These are phyloP conservation scores for Fragaria ananassa DNA, from an alignment of 306 rosid species.

Conservation along the genomic window DNA sequence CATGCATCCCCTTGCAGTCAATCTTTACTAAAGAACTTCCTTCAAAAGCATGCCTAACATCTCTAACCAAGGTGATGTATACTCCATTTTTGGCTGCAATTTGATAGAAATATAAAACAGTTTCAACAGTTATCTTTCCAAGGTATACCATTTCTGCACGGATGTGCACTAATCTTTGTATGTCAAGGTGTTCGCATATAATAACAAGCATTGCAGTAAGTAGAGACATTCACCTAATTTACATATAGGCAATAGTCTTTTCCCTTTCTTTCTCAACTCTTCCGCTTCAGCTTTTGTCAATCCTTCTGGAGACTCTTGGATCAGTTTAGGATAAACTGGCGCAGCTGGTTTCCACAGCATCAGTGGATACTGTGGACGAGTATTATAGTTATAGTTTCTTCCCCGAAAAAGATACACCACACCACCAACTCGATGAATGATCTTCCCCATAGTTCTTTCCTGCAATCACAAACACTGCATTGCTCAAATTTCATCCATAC, in stretches of 20 bases:
- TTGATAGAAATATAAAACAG: slow-evolving; percentile 25
- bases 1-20: slow-evolving; percentile 83
- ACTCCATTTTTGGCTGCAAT: slow-evolving; percentile 88
- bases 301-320: slow-evolving; percentile 92
- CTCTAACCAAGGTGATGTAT: slow-evolving; percentile 64
- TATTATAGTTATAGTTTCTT: slow-evolving; percentile 74
- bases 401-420: slow-evolving; percentile 84
- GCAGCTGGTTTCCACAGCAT: slow-evolving; percentile 99
- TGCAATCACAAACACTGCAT: slow-evolving; percentile 27
- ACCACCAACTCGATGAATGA: slow-evolving; percentile 84
- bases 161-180: slow-evolving; percentile 10
- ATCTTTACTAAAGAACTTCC: slow-evolving; percentile 79
- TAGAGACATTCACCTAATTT: slow-evolving; percentile 65
- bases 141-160: neutral
- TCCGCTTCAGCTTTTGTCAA: slow-evolving; percentile 78
- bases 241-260: slow-evolving; percentile 76
- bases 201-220: slow-evolving; percentile 7
- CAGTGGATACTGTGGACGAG: slow-evolving; percentile 88
- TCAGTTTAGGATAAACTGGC: slow-evolving; percentile 89
- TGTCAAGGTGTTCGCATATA: neutral
- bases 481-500: neutral
- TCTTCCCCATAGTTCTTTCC: slow-evolving; percentile 90
- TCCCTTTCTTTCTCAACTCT: slow-evolving; percentile 58
- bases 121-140: slow-evolving; percentile 10
- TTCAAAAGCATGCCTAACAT: slow-evolving; percentile 86